Percentiles rank a stretch among this genome's conserved stretches.
phyloP scores from a whole-genome alignment of 2,329 filamentous ascomycete genomes.

The Monilinia aucupariae region DNA sequence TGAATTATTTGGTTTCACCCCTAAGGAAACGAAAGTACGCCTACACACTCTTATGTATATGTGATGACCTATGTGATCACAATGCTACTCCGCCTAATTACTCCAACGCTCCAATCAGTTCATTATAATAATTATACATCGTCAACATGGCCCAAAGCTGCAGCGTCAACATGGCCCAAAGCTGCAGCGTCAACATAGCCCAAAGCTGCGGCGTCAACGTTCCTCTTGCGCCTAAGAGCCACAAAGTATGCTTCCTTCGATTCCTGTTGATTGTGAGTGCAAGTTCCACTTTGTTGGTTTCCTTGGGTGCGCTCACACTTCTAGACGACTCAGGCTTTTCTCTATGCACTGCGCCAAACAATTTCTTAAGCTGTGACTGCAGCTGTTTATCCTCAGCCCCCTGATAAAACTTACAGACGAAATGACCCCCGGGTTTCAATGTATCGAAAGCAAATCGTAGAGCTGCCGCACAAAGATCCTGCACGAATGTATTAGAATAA shows the following conservation, averaged over 20 bases:
- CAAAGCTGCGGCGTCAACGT: slow-evolving; percentile 20
- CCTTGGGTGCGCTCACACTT: slow-evolving; percentile 52
- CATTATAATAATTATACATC: not conserved
- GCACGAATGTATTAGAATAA: slow-evolving; percentile 12
- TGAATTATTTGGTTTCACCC: slow-evolving; percentile 4
- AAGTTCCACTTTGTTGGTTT: not conserved
- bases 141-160: slow-evolving; percentile 4
- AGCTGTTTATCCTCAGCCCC: slow-evolving; percentile 78
- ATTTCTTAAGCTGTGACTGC: slow-evolving; percentile 64
- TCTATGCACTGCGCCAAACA: slow-evolving; percentile 76
- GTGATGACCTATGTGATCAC: not conserved
- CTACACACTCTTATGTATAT: not conserved
- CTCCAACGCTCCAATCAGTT: not conserved
- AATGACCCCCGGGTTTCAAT: slow-evolving; percentile 75
- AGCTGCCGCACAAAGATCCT: slow-evolving; percentile 89
- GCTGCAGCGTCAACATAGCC: slow-evolving; percentile 1
- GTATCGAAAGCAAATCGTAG: slow-evolving; percentile 81
- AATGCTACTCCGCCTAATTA: not conserved
- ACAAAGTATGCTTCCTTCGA: slow-evolving; percentile 86
- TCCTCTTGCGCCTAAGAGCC: slow-evolving; percentile 62
- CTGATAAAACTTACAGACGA: slow-evolving; percentile 97
- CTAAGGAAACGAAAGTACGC: not conserved
- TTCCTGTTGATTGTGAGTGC: slow-evolving; percentile 48
- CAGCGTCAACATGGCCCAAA: slow-evolving; percentile 7
- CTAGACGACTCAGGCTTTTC: slow-evolving; percentile 91